Conservation (phyloP, 1,284 basidiomycete genomes). For the Pseudozyma hubeiensis region DNA sequence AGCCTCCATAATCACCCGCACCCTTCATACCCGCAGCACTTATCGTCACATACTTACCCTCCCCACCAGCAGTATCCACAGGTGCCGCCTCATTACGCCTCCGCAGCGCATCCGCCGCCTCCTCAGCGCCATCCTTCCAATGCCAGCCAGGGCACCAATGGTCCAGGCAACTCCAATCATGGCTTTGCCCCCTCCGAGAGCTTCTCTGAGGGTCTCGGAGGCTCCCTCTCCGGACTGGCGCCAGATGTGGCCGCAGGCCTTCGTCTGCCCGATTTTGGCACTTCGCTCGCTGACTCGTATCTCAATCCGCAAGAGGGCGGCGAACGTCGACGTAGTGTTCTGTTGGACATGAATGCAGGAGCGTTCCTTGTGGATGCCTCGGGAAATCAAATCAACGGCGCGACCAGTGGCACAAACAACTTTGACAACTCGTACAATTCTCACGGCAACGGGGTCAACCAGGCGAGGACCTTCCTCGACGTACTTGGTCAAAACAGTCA, state of each 20-base stretch:
- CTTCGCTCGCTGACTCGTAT: constrained; percentile 57
- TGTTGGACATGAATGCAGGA: constrained; percentile 40
- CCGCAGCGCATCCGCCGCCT: constrained; percentile 5
- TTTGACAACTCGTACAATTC: constrained; percentile 15
- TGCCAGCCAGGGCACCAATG: constrained; percentile 9
- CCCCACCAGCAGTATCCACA: constrained; percentile 31
- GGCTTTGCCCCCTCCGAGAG: constrained; percentile 26
- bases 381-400: constrained; percentile 10
- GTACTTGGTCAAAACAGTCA: constrained; percentile 44
- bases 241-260: constrained; percentile 44
- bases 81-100: constrained; percentile 17
- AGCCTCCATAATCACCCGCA: constrained; percentile 30
- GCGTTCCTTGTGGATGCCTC: constrained; percentile 7
- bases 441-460: constrained; percentile 16
- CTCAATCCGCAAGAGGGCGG: constrained; percentile 47
- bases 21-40: constrained; percentile 26
- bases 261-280: constrained; percentile 55
- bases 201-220: constrained; percentile 36
- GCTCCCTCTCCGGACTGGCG: constrained; percentile 47
- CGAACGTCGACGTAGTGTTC: constrained; percentile 42
- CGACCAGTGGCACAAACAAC: constrained; percentile 5
- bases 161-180: constrained; percentile 10
- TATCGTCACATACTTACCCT: constrained; percentile 23
- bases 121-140: constrained; percentile 26
- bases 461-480: constrained; percentile 41